Percentiles rank a stretch among this genome's conserved stretches.
phyloP scores from a whole-genome alignment of 208 protist genomes.

The Willaertia magna region DNA sequence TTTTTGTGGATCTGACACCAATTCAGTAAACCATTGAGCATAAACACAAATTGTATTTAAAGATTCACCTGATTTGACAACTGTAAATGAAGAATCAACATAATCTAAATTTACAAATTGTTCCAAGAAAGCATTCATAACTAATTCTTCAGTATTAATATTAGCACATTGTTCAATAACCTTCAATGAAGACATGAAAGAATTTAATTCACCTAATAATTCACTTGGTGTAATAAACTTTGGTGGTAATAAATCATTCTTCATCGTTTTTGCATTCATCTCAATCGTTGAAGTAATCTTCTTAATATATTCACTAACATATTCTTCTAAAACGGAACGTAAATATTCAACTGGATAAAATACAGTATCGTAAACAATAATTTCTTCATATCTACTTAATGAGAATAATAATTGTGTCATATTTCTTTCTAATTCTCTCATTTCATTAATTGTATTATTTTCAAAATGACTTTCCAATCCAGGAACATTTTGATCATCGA shows the following conservation, averaged over 20 bases:
- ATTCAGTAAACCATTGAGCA: background rate
- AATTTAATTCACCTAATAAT: background rate
- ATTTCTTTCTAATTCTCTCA: background rate
- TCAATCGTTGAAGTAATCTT: background rate
- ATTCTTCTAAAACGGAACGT: background rate
- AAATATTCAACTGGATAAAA: background rate
- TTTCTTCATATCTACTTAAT: background rate
- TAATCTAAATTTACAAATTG: background rate
- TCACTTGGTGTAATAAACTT: background rate
- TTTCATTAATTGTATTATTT: background rate
- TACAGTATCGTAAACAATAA: background rate
- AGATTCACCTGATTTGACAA: background rate
- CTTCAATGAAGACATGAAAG: background rate
- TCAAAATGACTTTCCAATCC: background rate
- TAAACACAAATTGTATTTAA: background rate
- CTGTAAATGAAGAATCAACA: background rate
- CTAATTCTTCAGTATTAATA: background rate
- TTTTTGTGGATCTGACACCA: background rate
- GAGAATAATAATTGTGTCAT: background rate
- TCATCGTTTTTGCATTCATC: background rate
- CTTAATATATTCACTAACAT: background rate
- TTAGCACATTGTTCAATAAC: slow-evolving; percentile 6
- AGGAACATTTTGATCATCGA: background rate
- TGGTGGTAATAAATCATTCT: background rate
- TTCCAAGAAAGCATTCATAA: background rate